A percentile compares a stretch with the other conserved stretches of the same genome.
Evolutionary conservation across 441 rosid genomes (phyloP).

Genomic region (Populus tomentosa): DNA sequence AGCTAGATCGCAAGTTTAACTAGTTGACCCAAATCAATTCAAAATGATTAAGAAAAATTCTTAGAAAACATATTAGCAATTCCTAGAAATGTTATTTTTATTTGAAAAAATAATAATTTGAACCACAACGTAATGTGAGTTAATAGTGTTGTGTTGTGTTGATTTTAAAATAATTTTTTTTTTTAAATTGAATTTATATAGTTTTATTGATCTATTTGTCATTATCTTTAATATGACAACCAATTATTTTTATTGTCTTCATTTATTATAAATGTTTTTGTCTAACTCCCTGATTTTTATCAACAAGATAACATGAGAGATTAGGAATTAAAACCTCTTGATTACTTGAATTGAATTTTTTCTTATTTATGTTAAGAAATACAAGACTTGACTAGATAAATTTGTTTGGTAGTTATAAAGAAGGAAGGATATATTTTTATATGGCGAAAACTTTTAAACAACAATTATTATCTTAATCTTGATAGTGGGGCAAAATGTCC

Average conservation of each 20-base stretch:
- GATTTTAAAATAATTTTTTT: too few relatives aligned
- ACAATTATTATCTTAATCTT: constrained; percentile 73
- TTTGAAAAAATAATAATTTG: too few relatives aligned
- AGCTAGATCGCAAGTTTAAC: too few relatives aligned
- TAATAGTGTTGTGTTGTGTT: too few relatives aligned
- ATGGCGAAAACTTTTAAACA: constrained; percentile 80
- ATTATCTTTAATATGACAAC: not conserved
- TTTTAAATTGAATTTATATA: too few relatives aligned
- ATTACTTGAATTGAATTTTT: constrained; percentile 4
- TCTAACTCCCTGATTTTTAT: not conserved
- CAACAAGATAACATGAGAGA: not conserved
- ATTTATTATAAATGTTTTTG: not conserved
- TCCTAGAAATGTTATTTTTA: too few relatives aligned
- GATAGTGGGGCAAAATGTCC: constrained; percentile 53
- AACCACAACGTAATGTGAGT: too few relatives aligned
- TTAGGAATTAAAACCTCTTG: not conserved
- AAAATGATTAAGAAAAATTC: too few relatives aligned
- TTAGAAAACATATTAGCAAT: too few relatives aligned
- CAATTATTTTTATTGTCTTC: not conserved
- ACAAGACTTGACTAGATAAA: constrained; percentile 62
- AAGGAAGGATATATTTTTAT: constrained; percentile 81
- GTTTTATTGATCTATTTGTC: not conserved
- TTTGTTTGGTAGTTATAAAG: constrained; percentile 85
- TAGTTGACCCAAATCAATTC: too few relatives aligned
- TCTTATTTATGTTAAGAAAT: constrained; percentile 49